Evolutionary conservation across 2,329 filamentous ascomycete genomes (phyloP).

Genomic region (Huntiella savannae): DNA sequence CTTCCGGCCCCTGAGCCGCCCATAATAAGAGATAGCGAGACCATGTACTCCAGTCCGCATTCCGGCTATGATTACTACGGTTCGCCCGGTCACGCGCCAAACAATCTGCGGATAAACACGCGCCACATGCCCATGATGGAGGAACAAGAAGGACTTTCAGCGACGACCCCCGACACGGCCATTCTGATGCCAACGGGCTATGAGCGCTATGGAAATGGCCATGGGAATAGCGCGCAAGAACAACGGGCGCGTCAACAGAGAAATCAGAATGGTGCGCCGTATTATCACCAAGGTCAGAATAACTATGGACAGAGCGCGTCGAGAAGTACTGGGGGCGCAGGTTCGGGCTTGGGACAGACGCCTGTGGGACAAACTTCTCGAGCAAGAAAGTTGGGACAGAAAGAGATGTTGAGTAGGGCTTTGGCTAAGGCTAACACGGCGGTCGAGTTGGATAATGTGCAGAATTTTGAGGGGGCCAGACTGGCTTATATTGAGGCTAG

Average conservation of each 20-base stretch:
- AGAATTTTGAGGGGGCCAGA: conserved; percentile 82
- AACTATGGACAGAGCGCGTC: not conserved
- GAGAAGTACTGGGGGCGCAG: not conserved
- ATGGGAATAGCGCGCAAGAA: not conserved
- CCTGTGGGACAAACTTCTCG: conserved; percentile 4
- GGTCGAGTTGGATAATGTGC: conserved; percentile 86
- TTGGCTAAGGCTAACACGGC: conserved; percentile 91
- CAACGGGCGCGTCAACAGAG: not conserved
- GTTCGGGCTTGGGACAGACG: not conserved
- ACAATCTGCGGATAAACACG: conserved; percentile 10
- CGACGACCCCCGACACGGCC: conserved; percentile 10
- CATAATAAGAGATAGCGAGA: too few species aligned
- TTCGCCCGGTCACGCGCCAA: not conserved
- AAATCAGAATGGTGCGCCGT: not conserved
- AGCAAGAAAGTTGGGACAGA: conserved; percentile 43
- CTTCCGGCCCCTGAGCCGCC: not conserved
- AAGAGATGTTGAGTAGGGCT: conserved; percentile 90
- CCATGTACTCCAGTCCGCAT: conserved; percentile 8
- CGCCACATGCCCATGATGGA: conserved; percentile 3
- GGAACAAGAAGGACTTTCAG: conserved; percentile 6
- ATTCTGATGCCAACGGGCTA: conserved; percentile 11
- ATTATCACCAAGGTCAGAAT: not conserved
- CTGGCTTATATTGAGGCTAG: conserved; percentile 86
- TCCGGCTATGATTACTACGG: conserved; percentile 11
- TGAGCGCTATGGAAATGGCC: conserved; percentile 5